Evolutionary conservation across 23 red algal species (phyloP).

Genomic region (Gracilaria domingensis): DNA sequence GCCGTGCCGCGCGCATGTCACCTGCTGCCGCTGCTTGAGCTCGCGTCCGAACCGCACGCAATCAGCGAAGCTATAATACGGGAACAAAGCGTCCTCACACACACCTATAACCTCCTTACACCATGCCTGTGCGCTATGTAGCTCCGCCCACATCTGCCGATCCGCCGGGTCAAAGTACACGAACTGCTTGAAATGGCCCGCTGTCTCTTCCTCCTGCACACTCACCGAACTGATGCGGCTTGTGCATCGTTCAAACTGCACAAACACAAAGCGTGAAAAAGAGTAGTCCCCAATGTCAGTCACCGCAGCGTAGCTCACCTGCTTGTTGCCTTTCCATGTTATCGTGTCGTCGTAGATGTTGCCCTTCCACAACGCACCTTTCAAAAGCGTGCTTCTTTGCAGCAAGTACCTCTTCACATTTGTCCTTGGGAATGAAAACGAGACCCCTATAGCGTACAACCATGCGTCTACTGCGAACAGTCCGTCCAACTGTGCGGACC

Average conservation of each 20-base stretch:
- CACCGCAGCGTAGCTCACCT: conserved; percentile 15
- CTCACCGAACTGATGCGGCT: neutral
- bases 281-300: conserved; percentile 1
- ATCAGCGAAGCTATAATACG: neutral
- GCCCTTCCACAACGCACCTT: conserved; percentile 21
- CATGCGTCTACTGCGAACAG: neutral
- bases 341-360: conserved; percentile 18
- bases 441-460: conserved; percentile 9
- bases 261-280: conserved; percentile 14
- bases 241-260: conserved; percentile 37
- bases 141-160: neutral
- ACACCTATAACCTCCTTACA: neutral
- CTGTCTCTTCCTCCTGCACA: conserved; percentile 18
- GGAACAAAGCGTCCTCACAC: neutral
- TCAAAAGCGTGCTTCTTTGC: conserved; percentile 20
- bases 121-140: neutral
- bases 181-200: conserved; percentile 22
- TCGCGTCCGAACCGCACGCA: neutral
- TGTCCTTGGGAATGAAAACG: conserved; percentile 22
- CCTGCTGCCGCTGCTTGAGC: neutral
- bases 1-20: conserved; percentile 26
- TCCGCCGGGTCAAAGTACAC: conserved; percentile 28
- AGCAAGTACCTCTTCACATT: conserved; percentile 34
- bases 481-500: conserved; percentile 19
- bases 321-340: neutral